phyloP scores from a whole-genome alignment of 305 asterid genomes.

The Fraxinus sp. region DNA sequence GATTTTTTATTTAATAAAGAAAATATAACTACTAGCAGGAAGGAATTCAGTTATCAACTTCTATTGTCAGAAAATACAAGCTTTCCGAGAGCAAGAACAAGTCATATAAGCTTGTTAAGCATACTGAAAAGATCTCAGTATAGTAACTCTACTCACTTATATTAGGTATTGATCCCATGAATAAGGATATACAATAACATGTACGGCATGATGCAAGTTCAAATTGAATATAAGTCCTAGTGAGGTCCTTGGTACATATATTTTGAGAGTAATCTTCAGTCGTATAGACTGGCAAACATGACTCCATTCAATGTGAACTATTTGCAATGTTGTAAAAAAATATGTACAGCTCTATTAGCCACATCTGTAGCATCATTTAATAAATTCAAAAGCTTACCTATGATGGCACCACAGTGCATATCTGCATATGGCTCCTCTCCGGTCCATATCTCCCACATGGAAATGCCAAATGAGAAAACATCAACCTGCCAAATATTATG shows the following conservation, averaged over 20 bases:
- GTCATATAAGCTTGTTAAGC: neutral
- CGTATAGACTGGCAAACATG: neutral
- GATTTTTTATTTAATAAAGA: neutral
- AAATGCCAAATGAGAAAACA: slow-evolving; percentile 76
- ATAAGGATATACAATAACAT: neutral
- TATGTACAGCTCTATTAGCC: neutral
- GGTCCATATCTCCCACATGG: slow-evolving; percentile 81
- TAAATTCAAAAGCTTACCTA: slow-evolving; percentile 44
- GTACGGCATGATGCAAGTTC: neutral
- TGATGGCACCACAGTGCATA: slow-evolving; percentile 84
- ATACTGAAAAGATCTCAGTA: neutral
- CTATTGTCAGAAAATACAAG: neutral
- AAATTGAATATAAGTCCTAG: neutral
- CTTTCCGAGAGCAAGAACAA: neutral
- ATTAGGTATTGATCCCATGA: neutral
- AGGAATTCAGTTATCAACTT: neutral
- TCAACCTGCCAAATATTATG: slow-evolving; percentile 57
- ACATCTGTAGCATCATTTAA: neutral
- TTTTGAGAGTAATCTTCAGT: neutral
- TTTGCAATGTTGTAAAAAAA: neutral
- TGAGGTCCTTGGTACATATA: neutral
- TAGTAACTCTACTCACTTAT: neutral
- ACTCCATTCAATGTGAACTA: neutral
- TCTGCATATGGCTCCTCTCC: slow-evolving; percentile 80
- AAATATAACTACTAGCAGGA: neutral